phyloP scores from a whole-genome alignment of 306 rosid genomes.

The Heteromeles arbutifolia region DNA sequence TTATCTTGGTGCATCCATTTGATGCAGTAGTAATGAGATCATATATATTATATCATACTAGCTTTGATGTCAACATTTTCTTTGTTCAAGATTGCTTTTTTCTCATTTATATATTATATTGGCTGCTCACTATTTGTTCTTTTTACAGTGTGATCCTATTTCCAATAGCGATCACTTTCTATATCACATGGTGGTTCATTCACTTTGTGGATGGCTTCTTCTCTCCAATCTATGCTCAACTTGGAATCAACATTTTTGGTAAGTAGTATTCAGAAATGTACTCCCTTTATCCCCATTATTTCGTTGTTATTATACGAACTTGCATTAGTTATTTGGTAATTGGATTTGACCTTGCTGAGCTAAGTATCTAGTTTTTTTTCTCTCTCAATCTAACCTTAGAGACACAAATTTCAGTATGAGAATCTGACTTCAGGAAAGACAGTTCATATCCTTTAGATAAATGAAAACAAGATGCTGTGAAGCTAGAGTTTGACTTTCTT shows the following conservation, averaged over 20 bases:
- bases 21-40: neutral
- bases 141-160: slow-evolving; percentile 83
- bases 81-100: neutral
- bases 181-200: slow-evolving; percentile 92
- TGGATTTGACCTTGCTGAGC: neutral
- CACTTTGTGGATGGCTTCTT: slow-evolving; percentile 90
- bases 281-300: neutral
- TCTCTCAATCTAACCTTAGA: neutral
- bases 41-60: neutral
- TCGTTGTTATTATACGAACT: neutral
- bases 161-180: slow-evolving; percentile 89
- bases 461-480: neutral
- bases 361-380: neutral
- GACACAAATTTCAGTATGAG: neutral
- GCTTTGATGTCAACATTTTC: neutral
- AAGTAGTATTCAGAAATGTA: slow-evolving; percentile 10
- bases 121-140: slow-evolving; percentile 21
- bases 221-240: slow-evolving; percentile 84
- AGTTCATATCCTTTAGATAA: neutral
- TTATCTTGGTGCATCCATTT: neutral
- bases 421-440: neutral
- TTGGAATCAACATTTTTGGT: slow-evolving; percentile 86
- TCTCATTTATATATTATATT: neutral
- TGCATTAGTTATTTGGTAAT: neutral
- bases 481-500: neutral